Percentiles rank a stretch among this genome's conserved stretches.
phyloP scores from a whole-genome alignment of 495 filamentous ascomycete genomes.

The Penicillium crystallinum region DNA sequence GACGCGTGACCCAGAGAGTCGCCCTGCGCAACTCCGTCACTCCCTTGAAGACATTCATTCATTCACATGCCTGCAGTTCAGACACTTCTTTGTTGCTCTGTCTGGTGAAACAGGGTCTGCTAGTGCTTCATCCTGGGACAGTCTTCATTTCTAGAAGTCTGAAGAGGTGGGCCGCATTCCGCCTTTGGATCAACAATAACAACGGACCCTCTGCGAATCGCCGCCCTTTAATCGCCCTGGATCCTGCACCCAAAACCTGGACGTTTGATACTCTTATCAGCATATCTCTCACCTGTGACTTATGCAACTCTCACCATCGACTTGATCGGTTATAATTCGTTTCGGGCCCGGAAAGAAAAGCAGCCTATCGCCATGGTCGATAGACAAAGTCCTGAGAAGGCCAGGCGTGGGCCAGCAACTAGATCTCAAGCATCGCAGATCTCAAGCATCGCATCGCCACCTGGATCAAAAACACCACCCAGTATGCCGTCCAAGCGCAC shows the following conservation, averaged over 20 bases:
- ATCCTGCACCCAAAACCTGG: background rate
- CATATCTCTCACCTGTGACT: background rate
- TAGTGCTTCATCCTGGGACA: background rate
- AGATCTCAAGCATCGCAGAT: slow-evolving; percentile 12
- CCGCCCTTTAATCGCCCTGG: slow-evolving; percentile 4
- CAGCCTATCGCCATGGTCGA: slow-evolving; percentile 22
- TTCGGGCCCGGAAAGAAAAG: slow-evolving; percentile 11
- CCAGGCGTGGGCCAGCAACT: slow-evolving; percentile 8
- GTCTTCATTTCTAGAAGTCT: background rate
- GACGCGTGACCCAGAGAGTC: slow-evolving; percentile 40
- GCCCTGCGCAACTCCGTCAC: slow-evolving; percentile 29
- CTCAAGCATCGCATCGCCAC: slow-evolving; percentile 36
- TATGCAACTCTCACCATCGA: slow-evolving; percentile 7
- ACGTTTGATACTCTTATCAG: background rate
- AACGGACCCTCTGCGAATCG: slow-evolving; percentile 1
- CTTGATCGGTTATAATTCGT: slow-evolving; percentile 7
- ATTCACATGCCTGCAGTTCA: slow-evolving; percentile 11
- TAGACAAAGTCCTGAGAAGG: slow-evolving; percentile 12
- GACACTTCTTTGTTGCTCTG: slow-evolving; percentile 23
- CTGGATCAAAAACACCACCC: slow-evolving; percentile 43
- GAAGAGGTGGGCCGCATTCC: background rate
- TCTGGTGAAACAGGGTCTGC: slow-evolving; percentile 12
- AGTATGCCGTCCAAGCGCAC: slow-evolving; percentile 39
- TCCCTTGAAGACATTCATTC: slow-evolving; percentile 26
- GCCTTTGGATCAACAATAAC: background rate